phyloP scores from a whole-genome alignment of 768 basidiomycete genomes.

The Mycena capillaripes region DNA sequence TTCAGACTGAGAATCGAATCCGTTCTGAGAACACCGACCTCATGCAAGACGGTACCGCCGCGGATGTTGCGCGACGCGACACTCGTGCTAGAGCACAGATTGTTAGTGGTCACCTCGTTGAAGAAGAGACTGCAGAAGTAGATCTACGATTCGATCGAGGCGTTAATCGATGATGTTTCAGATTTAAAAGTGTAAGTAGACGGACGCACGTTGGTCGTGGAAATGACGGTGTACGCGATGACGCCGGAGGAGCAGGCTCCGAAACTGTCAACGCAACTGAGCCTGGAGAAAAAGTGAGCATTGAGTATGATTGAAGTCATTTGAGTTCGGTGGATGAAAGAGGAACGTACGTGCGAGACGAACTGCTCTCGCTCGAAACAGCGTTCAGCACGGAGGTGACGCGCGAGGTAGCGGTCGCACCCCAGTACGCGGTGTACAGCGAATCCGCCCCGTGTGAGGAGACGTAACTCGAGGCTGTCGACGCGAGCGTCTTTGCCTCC shows the following conservation, averaged over 20 bases:
- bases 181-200: neutral
- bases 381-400: conserved; percentile 52
- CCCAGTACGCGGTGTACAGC: conserved; percentile 58
- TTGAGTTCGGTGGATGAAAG: too few species aligned
- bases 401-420: conserved; percentile 51
- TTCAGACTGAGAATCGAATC: too few species aligned
- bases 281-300: conserved; percentile 37
- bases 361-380: conserved; percentile 57
- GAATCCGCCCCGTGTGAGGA: conserved; percentile 51
- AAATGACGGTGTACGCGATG: conserved; percentile 60
- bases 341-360: conserved; percentile 51
- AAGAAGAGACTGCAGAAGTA: conserved; percentile 65
- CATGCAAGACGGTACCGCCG: conserved; percentile 63
- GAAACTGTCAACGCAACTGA: conserved; percentile 58
- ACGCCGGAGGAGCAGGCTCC: conserved; percentile 54
- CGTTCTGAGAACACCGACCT: conserved; percentile 45
- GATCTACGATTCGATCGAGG: conserved; percentile 44
- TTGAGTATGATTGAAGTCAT: neutral
- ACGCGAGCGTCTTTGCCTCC: conserved; percentile 24
- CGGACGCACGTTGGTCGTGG: conserved; percentile 56
- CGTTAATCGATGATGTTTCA: neutral
- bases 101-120: conserved; percentile 54
- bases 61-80: conserved; percentile 61
- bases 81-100: conserved; percentile 58
- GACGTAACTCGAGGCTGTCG: conserved; percentile 49